These are phyloP conservation scores for Dimargaris xerosporica DNA, from an alignment of 192 early-diverging fungal species.

Conservation along the genomic window DNA sequence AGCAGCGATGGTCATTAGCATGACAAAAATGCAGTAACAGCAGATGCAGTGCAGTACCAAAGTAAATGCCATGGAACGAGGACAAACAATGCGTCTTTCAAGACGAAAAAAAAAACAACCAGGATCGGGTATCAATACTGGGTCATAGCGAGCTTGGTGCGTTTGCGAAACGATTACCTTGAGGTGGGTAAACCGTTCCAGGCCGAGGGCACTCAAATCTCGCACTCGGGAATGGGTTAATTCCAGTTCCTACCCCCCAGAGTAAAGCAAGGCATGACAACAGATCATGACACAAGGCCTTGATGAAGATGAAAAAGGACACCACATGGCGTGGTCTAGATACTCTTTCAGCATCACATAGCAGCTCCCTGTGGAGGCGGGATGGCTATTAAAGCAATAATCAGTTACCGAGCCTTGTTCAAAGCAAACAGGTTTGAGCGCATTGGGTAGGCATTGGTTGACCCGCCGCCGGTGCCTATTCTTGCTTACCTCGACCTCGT, in stretches of 20 bases:
- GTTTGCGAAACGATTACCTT: not conserved
- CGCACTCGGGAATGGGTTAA: constrained; percentile 7
- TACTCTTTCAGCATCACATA: too few relatives aligned
- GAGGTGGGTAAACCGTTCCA: constrained; percentile 7
- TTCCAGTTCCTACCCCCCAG: not conserved
- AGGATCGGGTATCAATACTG: not conserved
- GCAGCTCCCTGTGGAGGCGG: too few relatives aligned
- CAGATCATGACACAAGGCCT: too few relatives aligned
- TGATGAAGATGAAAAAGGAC: too few relatives aligned
- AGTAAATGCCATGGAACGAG: not conserved
- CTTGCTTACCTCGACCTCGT: too few relatives aligned
- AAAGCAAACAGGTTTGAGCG: too few relatives aligned
- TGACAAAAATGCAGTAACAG: not conserved
- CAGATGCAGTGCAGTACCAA: not conserved
- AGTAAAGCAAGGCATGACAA: too few relatives aligned
- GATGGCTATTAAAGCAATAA: too few relatives aligned
- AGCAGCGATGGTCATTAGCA: not conserved
- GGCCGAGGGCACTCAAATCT: not conserved
- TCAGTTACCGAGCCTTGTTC: too few relatives aligned
- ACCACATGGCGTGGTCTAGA: too few relatives aligned
- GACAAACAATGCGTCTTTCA: not conserved
- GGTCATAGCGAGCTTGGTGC: not conserved
- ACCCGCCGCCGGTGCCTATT: too few relatives aligned
- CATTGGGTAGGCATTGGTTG: too few relatives aligned
- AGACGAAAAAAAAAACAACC: not conserved